Base-by-base conservation (phyloP, 202 grass and related monocot species). In the Setaria viridis region DNA sequence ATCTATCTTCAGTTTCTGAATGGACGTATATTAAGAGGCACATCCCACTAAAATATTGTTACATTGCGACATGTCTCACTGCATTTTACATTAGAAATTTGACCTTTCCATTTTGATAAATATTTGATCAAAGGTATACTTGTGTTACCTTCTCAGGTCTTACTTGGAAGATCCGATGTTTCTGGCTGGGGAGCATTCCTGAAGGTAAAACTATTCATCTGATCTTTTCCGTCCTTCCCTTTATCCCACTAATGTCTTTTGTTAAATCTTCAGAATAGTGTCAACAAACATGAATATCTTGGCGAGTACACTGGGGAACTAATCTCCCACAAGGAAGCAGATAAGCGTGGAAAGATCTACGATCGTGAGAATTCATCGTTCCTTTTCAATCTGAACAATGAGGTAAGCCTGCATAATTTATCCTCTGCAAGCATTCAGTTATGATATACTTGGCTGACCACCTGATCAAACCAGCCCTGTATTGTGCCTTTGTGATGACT, bases 171-270 rank as follows among this genome's bases (percentile, higher is more conserved):
- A 90, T 99, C 93, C 68, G 94, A 99, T 88, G 83, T 99, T 75
- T 94, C 92, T 84, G 97, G 93, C 54, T 99, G 97, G 97, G 93
- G 97, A 87, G 97, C 93, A n/a, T 99, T 99, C 82, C 90, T 99
- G 10, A 94, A 99, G 97, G 97, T 99, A 86, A 39, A 41, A 55
- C 69, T 54, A 35, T 71, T 65, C 43, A 39, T 85, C 67, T 79
- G 48, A 58, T 82, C 54, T 39, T 62, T 65, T 80, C 12, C 41
- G 5, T 47, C 30, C 35, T 5, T 6, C n/a, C 35, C 20, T 70
- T 21, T 32, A 66, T 62, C 17, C 25, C 30, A 8, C 77, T 79
- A 80, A 82, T 33, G 49, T 81, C 30, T 76, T 78, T 73, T 65
- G n/a, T 71, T 59, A 14, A 72, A 78, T 74, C 74, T 90, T 65